phyloP scores from a whole-genome alignment of 176 grass and related monocot genomes.

The Avena eriantha region DNA sequence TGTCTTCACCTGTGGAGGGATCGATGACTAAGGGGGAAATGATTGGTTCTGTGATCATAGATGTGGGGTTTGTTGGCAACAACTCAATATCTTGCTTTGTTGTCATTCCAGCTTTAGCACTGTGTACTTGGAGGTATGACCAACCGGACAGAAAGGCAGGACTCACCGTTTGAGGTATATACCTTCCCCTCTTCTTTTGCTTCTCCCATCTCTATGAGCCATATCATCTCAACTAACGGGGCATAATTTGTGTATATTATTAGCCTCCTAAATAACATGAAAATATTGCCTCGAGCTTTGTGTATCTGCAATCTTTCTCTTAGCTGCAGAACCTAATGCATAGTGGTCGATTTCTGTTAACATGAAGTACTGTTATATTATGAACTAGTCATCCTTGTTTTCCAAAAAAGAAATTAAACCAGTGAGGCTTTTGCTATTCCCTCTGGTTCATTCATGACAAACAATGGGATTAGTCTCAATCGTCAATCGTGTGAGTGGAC shows the following conservation, averaged over 20 bases:
- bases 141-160: not conserved
- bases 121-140: not conserved
- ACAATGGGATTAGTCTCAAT: not conserved
- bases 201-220: not conserved
- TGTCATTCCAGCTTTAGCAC: not conserved
- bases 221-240: not conserved
- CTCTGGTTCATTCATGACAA: not conserved
- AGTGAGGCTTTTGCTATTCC: not conserved
- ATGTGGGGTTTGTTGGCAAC: not conserved
- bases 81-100: not conserved
- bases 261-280: not conserved
- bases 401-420: not conserved
- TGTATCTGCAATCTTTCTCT: not conserved
- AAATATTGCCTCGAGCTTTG: not conserved
- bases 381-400: too few relatives aligned
- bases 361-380: not conserved
- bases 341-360: not conserved
- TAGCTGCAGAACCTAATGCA: not conserved
- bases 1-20: not conserved
- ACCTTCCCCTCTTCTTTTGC: not conserved
- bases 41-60: not conserved
- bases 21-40: not conserved
- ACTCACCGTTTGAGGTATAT: constrained; percentile 23
- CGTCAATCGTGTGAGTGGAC: not conserved
- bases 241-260: not conserved